A percentile compares a stretch with the other conserved stretches of the same genome.
Evolutionary conservation across 1,284 basidiomycete genomes (phyloP).

Genomic region (Rhodofomes roseus): DNA sequence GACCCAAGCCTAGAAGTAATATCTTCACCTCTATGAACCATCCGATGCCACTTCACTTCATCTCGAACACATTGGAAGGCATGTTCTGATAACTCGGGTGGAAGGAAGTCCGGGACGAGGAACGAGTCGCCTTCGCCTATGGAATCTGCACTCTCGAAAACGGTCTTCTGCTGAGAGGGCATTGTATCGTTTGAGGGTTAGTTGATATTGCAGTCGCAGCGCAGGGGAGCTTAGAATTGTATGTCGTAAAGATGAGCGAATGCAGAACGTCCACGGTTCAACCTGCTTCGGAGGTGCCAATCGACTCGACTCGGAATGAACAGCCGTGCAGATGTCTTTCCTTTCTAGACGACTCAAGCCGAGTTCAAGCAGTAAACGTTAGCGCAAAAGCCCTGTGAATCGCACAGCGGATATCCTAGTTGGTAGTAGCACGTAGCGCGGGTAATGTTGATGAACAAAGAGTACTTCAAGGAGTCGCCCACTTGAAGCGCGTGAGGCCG

Average conservation of each 20-base stretch:
- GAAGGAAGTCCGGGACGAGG: slow-evolving; percentile 52
- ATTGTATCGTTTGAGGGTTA: neutral
- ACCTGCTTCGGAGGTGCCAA: no score
- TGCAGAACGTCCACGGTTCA: neutral
- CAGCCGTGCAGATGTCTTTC: no score
- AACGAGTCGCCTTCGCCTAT: slow-evolving; percentile 66
- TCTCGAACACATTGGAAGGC: slow-evolving; percentile 54
- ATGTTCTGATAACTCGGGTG: slow-evolving; percentile 43
- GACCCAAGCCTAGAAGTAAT: no score
- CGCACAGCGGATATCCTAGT: no score
- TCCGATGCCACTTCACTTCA: slow-evolving; percentile 68
- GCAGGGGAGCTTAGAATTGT: neutral
- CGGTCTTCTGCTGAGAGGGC: neutral
- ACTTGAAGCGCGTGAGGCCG: no score
- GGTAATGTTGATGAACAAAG: no score
- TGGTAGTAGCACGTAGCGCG: no score
- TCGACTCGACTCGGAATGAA: no score
- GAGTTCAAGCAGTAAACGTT: no score
- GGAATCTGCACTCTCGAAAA: slow-evolving; percentile 33
- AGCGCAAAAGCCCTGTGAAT: no score
- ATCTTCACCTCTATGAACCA: slow-evolving; percentile 63
- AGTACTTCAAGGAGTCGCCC: no score
- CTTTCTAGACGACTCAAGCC: no score
- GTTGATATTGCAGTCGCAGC: neutral
- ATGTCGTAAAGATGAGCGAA: neutral